Conservation (phyloP, 2,329 filamentous ascomycete species). For the Xylariaceae sp. region DNA sequence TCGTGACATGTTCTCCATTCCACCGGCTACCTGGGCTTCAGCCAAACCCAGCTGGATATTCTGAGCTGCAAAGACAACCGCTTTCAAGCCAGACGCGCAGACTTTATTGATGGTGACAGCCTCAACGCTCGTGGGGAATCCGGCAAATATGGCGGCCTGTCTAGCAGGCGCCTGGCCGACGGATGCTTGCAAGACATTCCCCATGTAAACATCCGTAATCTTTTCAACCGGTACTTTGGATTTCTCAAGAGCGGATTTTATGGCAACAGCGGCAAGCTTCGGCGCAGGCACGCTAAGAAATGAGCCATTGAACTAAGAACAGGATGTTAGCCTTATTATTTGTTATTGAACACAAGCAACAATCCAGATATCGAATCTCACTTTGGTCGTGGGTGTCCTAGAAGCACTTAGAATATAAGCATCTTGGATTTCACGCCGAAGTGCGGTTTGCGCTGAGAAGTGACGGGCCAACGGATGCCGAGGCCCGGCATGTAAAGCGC, state of each 20-base stretch:
- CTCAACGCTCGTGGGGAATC: slow-evolving; percentile 75
- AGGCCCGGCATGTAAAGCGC: slow-evolving; percentile 21
- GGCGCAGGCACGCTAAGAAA: slow-evolving; percentile 79
- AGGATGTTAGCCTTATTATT: slow-evolving; percentile 1
- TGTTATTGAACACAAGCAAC: neutral
- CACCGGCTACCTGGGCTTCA: slow-evolving; percentile 85
- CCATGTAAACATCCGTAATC: slow-evolving; percentile 95
- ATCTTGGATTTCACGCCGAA: slow-evolving; percentile 70
- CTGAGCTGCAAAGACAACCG: slow-evolving; percentile 83
- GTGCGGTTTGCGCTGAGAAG: slow-evolving; percentile 44
- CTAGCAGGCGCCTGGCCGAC: slow-evolving; percentile 88
- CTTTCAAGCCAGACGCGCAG: slow-evolving; percentile 91
- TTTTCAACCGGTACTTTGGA: slow-evolving; percentile 75
- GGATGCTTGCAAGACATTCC: slow-evolving; percentile 81
- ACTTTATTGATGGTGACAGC: slow-evolving; percentile 97
- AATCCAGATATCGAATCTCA: slow-evolving; percentile 36
- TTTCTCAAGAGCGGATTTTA: slow-evolving; percentile 84
- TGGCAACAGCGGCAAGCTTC: slow-evolving; percentile 83
- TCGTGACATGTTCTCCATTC: slow-evolving; percentile 97
- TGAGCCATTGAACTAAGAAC: slow-evolving; percentile 83
- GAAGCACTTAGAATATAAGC: slow-evolving; percentile 91
- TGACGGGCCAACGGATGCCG: slow-evolving; percentile 35
- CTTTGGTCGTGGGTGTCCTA: slow-evolving; percentile 85
- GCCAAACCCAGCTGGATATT: slow-evolving; percentile 90
- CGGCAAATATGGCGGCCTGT: slow-evolving; percentile 85